phyloP scores from a whole-genome alignment of 192 early-diverging fungal species.

The Backusella mclennaniae region DNA sequence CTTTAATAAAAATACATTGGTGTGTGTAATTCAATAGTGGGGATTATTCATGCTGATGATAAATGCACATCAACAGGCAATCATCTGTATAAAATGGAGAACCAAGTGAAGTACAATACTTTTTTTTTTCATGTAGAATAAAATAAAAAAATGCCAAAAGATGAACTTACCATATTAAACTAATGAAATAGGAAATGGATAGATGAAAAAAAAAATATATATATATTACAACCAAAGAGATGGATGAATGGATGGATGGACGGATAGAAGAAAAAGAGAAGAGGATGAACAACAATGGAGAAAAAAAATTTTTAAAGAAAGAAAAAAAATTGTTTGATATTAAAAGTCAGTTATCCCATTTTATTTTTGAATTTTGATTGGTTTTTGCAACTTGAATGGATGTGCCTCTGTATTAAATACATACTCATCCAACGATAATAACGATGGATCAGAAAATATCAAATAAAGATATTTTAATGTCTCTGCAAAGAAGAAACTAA shows the following conservation, averaged over 20 bases:
- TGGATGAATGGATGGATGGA: slow-evolving; percentile 14
- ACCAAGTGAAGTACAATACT: slow-evolving; percentile 9
- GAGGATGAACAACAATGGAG: not conserved
- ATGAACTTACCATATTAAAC: slow-evolving; percentile 8
- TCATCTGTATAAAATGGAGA: slow-evolving; percentile 10
- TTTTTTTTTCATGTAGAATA: not conserved
- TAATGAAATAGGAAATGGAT: not conserved
- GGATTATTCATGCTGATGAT: not conserved
- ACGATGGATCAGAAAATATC: slow-evolving; percentile 53
- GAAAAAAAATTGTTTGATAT: too few species aligned
- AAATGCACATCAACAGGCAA: not conserved
- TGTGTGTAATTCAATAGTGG: not conserved
- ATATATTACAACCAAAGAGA: not conserved
- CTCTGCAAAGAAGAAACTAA: slow-evolving; percentile 66
- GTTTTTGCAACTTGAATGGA: slow-evolving; percentile 49
- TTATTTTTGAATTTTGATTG: slow-evolving; percentile 22
- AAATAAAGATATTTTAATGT: slow-evolving; percentile 76
- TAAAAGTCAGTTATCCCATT: not conserved
- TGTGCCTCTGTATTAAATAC: slow-evolving; percentile 79
- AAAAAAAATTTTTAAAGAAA: not conserved
- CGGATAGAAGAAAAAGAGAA: not conserved
- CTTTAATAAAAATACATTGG: too few species aligned
- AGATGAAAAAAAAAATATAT: not conserved
- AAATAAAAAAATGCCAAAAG: not conserved
- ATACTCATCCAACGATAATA: slow-evolving; percentile 54